phyloP scores from a whole-genome alignment of 495 filamentous ascomycete genomes.

The Friedmanniomyces simplex region DNA sequence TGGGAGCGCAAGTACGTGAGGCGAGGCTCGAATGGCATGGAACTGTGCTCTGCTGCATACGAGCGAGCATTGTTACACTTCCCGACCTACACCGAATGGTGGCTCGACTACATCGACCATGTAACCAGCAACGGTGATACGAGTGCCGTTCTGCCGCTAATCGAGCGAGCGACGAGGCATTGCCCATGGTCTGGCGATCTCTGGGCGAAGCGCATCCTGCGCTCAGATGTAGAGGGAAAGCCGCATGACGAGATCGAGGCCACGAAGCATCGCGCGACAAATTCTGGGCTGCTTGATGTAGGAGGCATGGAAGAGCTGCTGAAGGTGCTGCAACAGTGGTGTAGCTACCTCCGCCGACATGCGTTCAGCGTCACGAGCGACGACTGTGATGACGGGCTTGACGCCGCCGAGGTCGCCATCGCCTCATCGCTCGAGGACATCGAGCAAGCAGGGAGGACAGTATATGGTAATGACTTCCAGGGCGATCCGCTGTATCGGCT shows the following conservation, averaged over 20 bases:
- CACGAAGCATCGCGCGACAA: constrained; percentile 87
- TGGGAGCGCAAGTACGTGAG: constrained; percentile 59
- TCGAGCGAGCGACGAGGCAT: constrained; percentile 71
- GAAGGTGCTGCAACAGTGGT: constrained; percentile 87
- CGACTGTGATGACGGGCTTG: constrained; percentile 64
- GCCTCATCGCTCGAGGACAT: constrained; percentile 74
- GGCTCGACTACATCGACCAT: constrained; percentile 74
- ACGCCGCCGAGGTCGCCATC: constrained; percentile 84
- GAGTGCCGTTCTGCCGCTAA: constrained; percentile 33
- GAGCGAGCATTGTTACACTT: constrained; percentile 63
- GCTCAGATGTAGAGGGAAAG: constrained; percentile 62
- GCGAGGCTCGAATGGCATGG: constrained; percentile 49
- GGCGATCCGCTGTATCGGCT: constrained; percentile 81
- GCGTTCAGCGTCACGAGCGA: constrained; percentile 53
- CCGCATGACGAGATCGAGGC: constrained; percentile 67
- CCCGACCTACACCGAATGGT: constrained; percentile 57
- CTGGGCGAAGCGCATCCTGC: constrained; percentile 82
- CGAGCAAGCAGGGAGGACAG: constrained; percentile 61
- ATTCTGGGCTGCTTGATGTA: constrained; percentile 61
- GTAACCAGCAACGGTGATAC: constrained; percentile 39
- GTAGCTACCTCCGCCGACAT: constrained; percentile 73
- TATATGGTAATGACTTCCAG: constrained; percentile 63
- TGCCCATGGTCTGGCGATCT: constrained; percentile 85
- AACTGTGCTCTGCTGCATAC: constrained; percentile 47
- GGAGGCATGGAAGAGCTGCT: constrained; percentile 74